Evolutionary conservation across 805 yeast species (phyloP).

Genomic region (Candida mattraensis): DNA sequence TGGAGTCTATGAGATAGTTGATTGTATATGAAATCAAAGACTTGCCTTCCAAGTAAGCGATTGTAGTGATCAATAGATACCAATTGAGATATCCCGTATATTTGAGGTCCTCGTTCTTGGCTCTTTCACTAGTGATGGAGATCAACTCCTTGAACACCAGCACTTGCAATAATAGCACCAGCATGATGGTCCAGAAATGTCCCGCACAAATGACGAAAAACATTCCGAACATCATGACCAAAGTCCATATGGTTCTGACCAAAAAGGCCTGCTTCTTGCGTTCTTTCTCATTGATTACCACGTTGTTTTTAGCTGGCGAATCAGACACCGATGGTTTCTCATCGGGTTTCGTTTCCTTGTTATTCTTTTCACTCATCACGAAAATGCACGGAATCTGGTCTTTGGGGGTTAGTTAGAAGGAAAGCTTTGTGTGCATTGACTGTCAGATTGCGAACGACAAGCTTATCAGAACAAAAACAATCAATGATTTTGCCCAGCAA

Average conservation of each 20-base stretch:
- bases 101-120: conserved; percentile 81
- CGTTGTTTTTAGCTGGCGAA: conserved; percentile 3
- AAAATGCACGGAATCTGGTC: no score
- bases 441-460: no score
- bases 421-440: no score
- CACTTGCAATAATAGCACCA: conserved; percentile 73
- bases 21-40: conserved; percentile 60
- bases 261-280: conserved; percentile 80
- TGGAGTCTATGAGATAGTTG: conserved; percentile 28
- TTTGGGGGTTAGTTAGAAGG: no score
- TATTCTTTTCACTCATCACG: no score
- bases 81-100: conserved; percentile 83
- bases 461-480: conserved; percentile 14
- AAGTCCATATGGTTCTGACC: conserved; percentile 88
- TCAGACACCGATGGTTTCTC: conserved; percentile 2
- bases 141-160: conserved; percentile 91
- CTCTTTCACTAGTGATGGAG: conserved; percentile 71
- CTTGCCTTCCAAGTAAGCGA: conserved; percentile 87
- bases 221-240: conserved; percentile 82
- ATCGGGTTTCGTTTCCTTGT: conserved; percentile 4
- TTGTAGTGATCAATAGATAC: conserved; percentile 87
- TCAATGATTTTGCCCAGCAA: no score
- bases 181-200: conserved; percentile 72
- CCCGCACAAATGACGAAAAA: conserved; percentile 76
- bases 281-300: conserved; percentile 45